Conservation (phyloP, 306 rosid genomes). For the Cicer cuneatum region DNA sequence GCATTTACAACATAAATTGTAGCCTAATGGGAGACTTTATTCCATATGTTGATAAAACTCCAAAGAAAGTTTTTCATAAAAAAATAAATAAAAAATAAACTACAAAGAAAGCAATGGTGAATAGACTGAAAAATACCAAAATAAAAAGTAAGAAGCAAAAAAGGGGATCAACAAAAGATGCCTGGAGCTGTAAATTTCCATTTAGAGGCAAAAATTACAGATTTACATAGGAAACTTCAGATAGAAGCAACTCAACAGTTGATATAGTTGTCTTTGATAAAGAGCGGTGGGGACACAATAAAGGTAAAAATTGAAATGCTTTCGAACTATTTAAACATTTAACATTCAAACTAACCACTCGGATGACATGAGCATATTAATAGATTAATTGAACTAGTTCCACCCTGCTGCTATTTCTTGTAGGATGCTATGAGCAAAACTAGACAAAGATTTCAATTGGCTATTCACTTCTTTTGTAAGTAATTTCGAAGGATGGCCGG, state of each 20-base stretch:
- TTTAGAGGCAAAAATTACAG: not conserved
- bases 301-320: slow-evolving; percentile 46
- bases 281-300: slow-evolving; percentile 32
- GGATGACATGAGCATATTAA: slow-evolving; percentile 41
- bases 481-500: slow-evolving; percentile 40
- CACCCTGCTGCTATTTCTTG: slow-evolving; percentile 43
- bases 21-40: not conserved
- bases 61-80: no score
- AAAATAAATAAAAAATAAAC: no score
- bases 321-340: slow-evolving; percentile 39
- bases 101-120: no score
- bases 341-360: slow-evolving; percentile 49
- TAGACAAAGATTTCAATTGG: slow-evolving; percentile 39
- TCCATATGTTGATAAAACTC: not conserved
- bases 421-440: slow-evolving; percentile 36
- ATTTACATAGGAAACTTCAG: slow-evolving; percentile 44
- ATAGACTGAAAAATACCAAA: no score
- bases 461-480: slow-evolving; percentile 46
- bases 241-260: slow-evolving; percentile 45
- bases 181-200: no score
- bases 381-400: slow-evolving; percentile 44
- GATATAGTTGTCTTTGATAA: slow-evolving; percentile 34
- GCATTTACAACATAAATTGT: slow-evolving; percentile 8
- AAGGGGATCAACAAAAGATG: no score
- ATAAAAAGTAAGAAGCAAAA: no score